phyloP scores from a whole-genome alignment of 2,329 filamentous ascomycete genomes.

The Colletotrichum nymphaeae region DNA sequence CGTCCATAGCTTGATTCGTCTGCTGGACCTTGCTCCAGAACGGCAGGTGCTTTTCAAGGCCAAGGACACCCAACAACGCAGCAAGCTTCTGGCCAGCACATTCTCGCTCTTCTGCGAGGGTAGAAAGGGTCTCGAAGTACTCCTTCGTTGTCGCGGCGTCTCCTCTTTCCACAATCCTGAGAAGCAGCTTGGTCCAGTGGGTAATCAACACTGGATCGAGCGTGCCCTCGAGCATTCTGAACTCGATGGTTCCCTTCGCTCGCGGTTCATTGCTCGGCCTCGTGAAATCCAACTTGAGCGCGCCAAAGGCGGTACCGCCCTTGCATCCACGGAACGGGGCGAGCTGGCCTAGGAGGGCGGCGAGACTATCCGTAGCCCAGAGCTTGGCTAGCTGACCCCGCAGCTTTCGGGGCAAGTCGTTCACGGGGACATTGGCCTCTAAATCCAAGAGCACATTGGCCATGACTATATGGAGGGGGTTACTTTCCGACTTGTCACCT shows the following conservation, averaged over 20 bases:
- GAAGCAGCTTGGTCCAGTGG: slow-evolving; percentile 1
- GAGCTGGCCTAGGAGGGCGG: background rate
- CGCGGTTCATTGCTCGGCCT: no score
- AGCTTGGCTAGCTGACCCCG: background rate
- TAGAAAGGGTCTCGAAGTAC: background rate
- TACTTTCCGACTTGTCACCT: background rate
- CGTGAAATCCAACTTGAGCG: background rate
- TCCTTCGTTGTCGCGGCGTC: background rate
- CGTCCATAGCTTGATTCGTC: background rate
- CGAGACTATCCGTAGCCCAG: background rate
- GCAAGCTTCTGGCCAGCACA: background rate
- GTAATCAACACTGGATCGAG: slow-evolving; percentile 15
- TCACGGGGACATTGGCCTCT: slow-evolving; percentile 15
- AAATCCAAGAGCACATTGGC: background rate
- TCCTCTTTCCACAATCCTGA: background rate
- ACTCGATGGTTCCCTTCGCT: slow-evolving; percentile 19
- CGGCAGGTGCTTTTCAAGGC: background rate
- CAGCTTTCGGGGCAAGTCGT: background rate
- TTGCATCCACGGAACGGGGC: background rate
- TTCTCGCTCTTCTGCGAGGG: background rate
- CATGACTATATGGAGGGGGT: background rate
- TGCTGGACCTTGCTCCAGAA: background rate
- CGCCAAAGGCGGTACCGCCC: background rate
- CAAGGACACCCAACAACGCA: background rate
- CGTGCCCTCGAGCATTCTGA: slow-evolving; percentile 20